A percentile compares a stretch with the other conserved stretches of the same genome.
Evolutionary conservation across 192 early-diverging fungal species (phyloP).

Genomic region (Diversispora eburnea): DNA sequence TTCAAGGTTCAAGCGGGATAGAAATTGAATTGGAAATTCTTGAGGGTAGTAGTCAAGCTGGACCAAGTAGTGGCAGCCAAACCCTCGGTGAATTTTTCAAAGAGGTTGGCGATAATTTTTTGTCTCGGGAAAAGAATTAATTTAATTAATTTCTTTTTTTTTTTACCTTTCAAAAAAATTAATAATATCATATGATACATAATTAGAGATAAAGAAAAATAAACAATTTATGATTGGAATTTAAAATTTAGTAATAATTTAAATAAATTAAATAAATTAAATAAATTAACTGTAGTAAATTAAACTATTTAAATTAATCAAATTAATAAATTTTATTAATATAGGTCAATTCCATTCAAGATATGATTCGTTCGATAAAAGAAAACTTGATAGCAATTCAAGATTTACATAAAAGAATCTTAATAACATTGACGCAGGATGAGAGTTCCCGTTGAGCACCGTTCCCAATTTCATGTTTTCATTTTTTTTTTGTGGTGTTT

Average conservation of each 20-base stretch:
- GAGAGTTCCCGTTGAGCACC: slow-evolving; percentile 22
- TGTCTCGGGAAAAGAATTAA: not conserved
- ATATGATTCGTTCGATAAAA: slow-evolving; percentile 19
- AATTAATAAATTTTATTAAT: not conserved
- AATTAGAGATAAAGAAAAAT: too few species aligned
- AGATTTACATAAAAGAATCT: slow-evolving; percentile 19
- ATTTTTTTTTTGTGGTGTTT: not conserved
- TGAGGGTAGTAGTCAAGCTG: not conserved
- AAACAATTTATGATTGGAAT: too few species aligned
- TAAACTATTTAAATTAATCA: not conserved
- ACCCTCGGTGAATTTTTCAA: slow-evolving; percentile 17
- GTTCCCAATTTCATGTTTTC: slow-evolving; percentile 10
- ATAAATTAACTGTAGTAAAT: not conserved
- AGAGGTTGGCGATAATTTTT: slow-evolving; percentile 5
- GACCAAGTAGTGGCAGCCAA: not conserved
- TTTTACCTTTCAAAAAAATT: too few species aligned
- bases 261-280: not conserved
- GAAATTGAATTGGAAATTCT: not conserved
- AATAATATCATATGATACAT: too few species aligned
- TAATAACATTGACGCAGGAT: not conserved
- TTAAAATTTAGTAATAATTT: too few species aligned
- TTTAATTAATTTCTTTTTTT: too few species aligned
- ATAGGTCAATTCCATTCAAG: slow-evolving; percentile 20
- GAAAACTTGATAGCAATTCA: not conserved
- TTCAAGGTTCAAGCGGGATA: not conserved